Evolutionary conservation across 2,329 filamentous ascomycete genomes (phyloP), one percentile per base, ranked within the genome.

Genomic region (Pestalotiopsis sp.): DNA sequence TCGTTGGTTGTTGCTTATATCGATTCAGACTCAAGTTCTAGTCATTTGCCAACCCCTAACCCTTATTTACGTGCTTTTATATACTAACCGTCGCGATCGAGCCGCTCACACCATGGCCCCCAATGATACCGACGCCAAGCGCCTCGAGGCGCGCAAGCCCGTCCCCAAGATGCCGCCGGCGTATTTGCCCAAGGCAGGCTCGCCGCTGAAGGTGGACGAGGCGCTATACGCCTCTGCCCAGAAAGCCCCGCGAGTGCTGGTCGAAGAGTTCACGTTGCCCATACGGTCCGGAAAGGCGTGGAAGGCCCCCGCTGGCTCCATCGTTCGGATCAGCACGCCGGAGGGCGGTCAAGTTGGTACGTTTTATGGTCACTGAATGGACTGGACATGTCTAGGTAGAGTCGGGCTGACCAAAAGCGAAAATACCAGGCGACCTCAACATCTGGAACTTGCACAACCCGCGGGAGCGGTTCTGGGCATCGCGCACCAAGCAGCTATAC

Each of bases 381-480:
- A 31, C 20, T 17, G 7, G 9, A 39, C 2, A 7, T 36, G 31
- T 36, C 31, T 36, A 9, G 7, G 2, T 36, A 36, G 12, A 38
- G 2, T 4, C 12, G 1, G 2, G 20, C 31, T n/a, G 23, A 31
- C 25, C 12, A 13, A 4, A 4, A 17, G 17, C 11, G 20, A 17
- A 38, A 9, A 17, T n/a, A 7, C n/a, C 20, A 81, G 92, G 93
- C 67, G 94, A 96, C 74, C 82, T 96, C 20, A 97, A 97, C 78
- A 86, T 96, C 74, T 97, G 92, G 92, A 93, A 92, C 74, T 84
- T 86, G 4, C 82, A 90, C 71, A 94, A 96, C 78, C 91, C 93
- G 0, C 88, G 92, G 14, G 94, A 97, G 78, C 86, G 90, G 57
- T 94, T 97, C 83, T 97, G 93, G 94, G 93, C 94, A 1, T 85